Evolutionary conservation across 192 early-diverging fungal species (phyloP).

Genomic region (Coemansia sp.): DNA sequence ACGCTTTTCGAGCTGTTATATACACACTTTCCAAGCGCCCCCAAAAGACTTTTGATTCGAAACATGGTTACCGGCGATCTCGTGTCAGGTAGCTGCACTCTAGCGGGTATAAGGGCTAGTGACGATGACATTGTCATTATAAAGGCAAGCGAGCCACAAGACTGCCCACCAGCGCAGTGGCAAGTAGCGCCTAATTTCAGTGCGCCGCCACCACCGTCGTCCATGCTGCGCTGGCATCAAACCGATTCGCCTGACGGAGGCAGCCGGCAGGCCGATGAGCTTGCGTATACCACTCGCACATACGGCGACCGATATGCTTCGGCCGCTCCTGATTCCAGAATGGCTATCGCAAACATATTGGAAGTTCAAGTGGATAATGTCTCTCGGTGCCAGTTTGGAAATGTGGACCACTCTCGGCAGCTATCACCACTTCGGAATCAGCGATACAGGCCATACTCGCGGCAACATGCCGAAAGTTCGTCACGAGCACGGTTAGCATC

Average conservation of each 20-base stretch:
- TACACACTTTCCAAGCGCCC: conserved; percentile 34
- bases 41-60: conserved; percentile 24
- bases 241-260: background rate
- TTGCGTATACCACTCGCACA: background rate
- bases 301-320: background rate
- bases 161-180: background rate
- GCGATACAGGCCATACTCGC: background rate
- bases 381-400: background rate
- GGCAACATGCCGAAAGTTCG: background rate
- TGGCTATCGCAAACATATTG: background rate
- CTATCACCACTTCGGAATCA: background rate
- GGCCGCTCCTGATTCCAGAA: background rate
- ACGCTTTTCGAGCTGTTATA: conserved; percentile 29
- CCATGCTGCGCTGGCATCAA: background rate
- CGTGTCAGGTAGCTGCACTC: conserved; percentile 14
- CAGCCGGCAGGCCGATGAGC: background rate
- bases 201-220: background rate
- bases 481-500: background rate
- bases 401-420: background rate
- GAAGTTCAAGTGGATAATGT: background rate
- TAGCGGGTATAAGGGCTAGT: conserved; percentile 3
- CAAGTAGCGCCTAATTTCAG: background rate
- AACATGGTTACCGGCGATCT: conserved; percentile 25
- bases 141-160: conserved; percentile 1
- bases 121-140: background rate